Conservation (phyloP, 257 asterid species). For the Perilla frutescens region DNA sequence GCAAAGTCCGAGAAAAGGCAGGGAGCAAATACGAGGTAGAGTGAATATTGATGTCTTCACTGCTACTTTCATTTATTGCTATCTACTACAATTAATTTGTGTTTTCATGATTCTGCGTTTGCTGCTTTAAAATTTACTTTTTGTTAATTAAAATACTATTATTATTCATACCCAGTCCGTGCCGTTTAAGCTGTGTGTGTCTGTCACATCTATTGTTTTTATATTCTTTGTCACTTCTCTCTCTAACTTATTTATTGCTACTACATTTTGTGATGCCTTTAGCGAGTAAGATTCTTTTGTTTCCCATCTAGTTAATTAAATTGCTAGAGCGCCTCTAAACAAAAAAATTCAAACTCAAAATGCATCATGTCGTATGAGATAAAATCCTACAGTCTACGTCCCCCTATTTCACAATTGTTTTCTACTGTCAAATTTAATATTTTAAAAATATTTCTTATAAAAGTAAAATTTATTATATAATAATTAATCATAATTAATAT, state of each 20-base stretch:
- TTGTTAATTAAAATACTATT: not conserved
- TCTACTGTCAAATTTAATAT: no score
- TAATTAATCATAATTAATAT: no score
- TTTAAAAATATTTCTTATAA: no score
- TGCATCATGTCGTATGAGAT: no score
- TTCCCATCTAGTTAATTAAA: not conserved
- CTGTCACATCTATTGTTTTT: conserved; percentile 30
- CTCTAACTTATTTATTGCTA: conserved; percentile 15
- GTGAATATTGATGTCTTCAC: conserved; percentile 10
- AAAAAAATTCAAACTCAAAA: no score
- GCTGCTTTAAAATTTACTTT: not conserved
- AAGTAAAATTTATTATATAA: no score
- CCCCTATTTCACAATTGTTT: no score
- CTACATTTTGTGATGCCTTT: not conserved
- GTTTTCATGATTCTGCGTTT: not conserved
- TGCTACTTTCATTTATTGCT: conserved; percentile 12
- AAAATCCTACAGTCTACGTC: no score
- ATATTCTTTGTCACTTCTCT: conserved; percentile 22
- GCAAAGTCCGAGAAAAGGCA: conserved; percentile 44
- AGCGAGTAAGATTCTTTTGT: not conserved
- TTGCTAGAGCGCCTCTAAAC: no score
- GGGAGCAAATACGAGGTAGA: conserved; percentile 35
- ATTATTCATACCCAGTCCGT: conserved; percentile 33
- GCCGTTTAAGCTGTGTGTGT: conserved; percentile 44
- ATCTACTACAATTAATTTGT: conserved; percentile 12